These are phyloP conservation scores for Syzygium oleosum DNA, from an alignment of 345 rosid species.

Conservation along the genomic window DNA sequence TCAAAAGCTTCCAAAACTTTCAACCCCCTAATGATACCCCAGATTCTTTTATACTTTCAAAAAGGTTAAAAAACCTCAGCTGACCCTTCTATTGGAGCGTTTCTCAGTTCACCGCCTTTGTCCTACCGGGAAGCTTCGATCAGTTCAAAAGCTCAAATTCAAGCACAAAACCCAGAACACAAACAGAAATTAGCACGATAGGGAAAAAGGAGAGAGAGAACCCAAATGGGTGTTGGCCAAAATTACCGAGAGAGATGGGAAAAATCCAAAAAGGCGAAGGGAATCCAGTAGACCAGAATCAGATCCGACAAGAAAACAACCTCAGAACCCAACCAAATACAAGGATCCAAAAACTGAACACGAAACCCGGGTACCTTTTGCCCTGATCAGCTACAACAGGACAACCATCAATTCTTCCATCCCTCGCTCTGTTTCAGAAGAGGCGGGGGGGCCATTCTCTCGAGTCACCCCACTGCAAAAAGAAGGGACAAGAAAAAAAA, in stretches of 20 bases:
- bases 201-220: neutral
- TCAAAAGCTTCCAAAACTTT: conserved; percentile 35
- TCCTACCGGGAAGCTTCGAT: conserved; percentile 9
- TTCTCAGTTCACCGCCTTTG: neutral
- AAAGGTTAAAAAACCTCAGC: neutral
- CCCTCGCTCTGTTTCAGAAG: neutral
- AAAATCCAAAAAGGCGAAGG: neutral
- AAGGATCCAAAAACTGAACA: neutral
- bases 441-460: neutral
- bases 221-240: neutral
- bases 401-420: neutral
- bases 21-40: conserved; percentile 10
- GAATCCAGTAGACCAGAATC: neutral
- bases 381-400: neutral
- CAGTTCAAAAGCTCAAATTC: conserved; percentile 10
- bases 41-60: neutral
- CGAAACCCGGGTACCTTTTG: neutral
- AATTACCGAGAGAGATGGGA: neutral
- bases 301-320: neutral
- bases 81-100: neutral
- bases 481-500: neutral
- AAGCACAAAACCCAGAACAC: neutral
- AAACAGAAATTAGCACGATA: neutral
- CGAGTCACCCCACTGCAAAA: neutral
- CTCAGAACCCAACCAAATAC: neutral